A percentile compares a stretch with the other conserved stretches of the same genome.
phyloP scores from a whole-genome alignment of 1,284 basidiomycete genomes.

The Testicularia cyperi region DNA sequence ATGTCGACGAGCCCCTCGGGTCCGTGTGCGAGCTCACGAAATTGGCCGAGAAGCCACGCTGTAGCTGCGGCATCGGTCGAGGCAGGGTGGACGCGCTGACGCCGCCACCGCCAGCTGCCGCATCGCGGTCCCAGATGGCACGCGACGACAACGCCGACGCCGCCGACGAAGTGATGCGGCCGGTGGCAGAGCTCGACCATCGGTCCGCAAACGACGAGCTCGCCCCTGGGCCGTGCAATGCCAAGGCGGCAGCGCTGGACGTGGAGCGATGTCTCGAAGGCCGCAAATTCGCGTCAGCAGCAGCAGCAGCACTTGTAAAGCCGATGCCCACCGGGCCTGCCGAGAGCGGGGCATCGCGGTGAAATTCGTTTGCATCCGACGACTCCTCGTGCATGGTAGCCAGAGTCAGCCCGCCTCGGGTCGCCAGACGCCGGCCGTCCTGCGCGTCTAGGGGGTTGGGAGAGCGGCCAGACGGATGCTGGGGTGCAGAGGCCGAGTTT shows the following conservation, averaged over 20 bases:
- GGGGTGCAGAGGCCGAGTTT: too few species aligned
- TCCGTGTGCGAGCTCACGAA: constrained; percentile 18
- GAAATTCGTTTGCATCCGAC: constrained; percentile 2
- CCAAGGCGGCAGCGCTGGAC: constrained; percentile 45
- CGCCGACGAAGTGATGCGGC: constrained; percentile 9
- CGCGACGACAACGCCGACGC: constrained; percentile 4
- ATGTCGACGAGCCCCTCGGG: too few species aligned
- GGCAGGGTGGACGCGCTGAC: constrained; percentile 7
- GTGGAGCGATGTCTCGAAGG: constrained; percentile 36
- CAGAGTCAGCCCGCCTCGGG: constrained; percentile 17
- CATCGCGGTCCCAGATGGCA: constrained; percentile 27
- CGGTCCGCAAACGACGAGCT: constrained; percentile 16
- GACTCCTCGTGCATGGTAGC: constrained; percentile 39
- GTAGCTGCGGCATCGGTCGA: constrained; percentile 12
- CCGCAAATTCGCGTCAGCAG: constrained; percentile 1
- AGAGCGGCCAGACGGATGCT: too few species aligned
- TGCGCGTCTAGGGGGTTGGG: too few species aligned
- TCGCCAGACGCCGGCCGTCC: too few species aligned
- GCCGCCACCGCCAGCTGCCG: neutral
- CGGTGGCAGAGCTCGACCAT: constrained; percentile 21
- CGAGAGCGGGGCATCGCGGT: constrained; percentile 15
- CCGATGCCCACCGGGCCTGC: too few species aligned
- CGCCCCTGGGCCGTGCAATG: constrained; percentile 22
- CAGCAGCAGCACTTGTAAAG: too few species aligned
- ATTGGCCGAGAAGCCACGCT: constrained; percentile 27